These are phyloP conservation scores for Leccinum longicurvipes DNA, from an alignment of 768 basidiomycete genomes.

Conservation along the genomic window DNA sequence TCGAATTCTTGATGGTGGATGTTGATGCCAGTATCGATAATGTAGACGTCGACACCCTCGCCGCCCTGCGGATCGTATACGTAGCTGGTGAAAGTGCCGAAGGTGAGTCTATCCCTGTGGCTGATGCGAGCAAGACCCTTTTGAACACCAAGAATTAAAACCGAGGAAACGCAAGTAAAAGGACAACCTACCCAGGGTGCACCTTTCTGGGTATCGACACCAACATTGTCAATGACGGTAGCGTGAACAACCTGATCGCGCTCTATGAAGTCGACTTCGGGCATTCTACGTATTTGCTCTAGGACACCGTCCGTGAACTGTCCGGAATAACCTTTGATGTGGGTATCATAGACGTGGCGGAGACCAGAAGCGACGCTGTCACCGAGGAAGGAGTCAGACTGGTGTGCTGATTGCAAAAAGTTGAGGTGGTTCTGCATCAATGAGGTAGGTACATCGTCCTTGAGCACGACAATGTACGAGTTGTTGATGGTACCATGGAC, in stretches of 20 bases:
- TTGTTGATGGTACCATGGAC: slow-evolving; percentile 76
- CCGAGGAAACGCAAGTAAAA: neutral
- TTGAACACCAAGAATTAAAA: slow-evolving; percentile 10
- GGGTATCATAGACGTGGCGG: slow-evolving; percentile 72
- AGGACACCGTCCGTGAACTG: slow-evolving; percentile 68
- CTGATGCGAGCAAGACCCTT: slow-evolving; percentile 97
- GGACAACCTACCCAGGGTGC: slow-evolving; percentile 76
- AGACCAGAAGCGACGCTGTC: slow-evolving; percentile 49
- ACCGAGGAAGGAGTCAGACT: slow-evolving; percentile 48
- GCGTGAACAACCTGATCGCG: slow-evolving; percentile 90
- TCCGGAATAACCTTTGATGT: slow-evolving; percentile 79
- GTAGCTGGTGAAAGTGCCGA: slow-evolving; percentile 85
- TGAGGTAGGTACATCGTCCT: slow-evolving; percentile 56
- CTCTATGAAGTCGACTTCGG: slow-evolving; percentile 92
- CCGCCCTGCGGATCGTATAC: slow-evolving; percentile 70
- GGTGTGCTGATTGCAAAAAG: slow-evolving; percentile 65
- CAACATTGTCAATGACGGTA: slow-evolving; percentile 26
- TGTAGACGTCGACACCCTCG: slow-evolving; percentile 89
- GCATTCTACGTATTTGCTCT: slow-evolving; percentile 72
- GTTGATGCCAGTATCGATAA: slow-evolving; percentile 90
- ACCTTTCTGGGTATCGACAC: slow-evolving; percentile 45
- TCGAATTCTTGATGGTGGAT: slow-evolving; percentile 80
- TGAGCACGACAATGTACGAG: slow-evolving; percentile 93
- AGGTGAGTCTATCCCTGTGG: slow-evolving; percentile 71
- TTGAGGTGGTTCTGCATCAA: slow-evolving; percentile 75